Evolutionary conservation across 108 stramenopile genomes (phyloP).

Genomic region (Asterionellopsis glacialis): DNA sequence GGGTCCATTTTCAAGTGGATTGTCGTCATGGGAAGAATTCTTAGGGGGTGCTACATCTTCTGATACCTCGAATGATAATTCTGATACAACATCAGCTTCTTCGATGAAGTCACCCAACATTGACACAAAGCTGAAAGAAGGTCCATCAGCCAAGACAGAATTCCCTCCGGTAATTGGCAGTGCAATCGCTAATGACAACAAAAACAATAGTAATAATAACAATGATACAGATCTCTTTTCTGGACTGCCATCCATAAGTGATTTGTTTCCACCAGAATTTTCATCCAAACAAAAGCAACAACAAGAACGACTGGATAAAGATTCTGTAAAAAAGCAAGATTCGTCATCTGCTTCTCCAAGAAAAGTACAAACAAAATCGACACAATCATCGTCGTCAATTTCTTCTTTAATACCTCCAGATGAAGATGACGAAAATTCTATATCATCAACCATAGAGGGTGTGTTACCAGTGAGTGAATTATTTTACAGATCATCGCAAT

Average conservation of each 20-base stretch:
- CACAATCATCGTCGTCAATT: neutral
- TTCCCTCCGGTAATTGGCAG: no score
- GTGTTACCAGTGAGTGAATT: slow-evolving; percentile 75
- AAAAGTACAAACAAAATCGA: neutral
- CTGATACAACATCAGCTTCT: neutral
- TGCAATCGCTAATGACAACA: neutral
- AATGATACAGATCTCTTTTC: neutral
- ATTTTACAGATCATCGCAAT: slow-evolving; percentile 59
- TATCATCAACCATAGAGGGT: slow-evolving; percentile 40
- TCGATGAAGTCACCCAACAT: slow-evolving; percentile 1
- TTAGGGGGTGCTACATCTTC: slow-evolving; percentile 12
- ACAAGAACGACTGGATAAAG: neutral
- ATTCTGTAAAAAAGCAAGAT: neutral
- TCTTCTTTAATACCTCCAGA: neutral
- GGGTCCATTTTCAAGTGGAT: slow-evolving; percentile 9
- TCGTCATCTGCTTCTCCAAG: slow-evolving; percentile 7
- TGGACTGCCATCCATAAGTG: slow-evolving; percentile 28
- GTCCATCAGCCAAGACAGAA: no score
- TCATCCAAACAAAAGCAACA: slow-evolving; percentile 2
- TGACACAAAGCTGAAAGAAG: neutral
- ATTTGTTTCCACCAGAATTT: slow-evolving; percentile 37
- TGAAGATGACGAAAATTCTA: neutral
- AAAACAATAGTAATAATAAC: no score
- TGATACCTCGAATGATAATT: neutral
- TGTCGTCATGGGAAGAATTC: slow-evolving; percentile 55